These are phyloP conservation scores for Arabis alpina DNA, from an alignment of 345 rosid genomes.

Conservation along the genomic window DNA sequence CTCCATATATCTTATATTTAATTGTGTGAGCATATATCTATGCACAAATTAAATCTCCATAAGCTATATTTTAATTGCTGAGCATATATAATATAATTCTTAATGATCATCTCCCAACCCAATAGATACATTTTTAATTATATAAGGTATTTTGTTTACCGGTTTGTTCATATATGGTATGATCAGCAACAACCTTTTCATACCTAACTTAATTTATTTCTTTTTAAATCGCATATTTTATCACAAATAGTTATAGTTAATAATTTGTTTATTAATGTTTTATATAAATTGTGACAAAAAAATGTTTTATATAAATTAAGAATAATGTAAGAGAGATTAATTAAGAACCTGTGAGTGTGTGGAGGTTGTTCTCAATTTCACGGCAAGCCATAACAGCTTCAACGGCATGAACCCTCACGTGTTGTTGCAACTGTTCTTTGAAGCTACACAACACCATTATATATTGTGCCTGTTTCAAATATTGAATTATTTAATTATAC, in stretches of 20 bases:
- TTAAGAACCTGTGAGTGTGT: conserved; percentile 79
- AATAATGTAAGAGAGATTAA: conserved; percentile 11
- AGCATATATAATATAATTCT: conserved; percentile 28
- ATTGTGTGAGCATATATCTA: too few relatives aligned
- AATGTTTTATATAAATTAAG: not conserved
- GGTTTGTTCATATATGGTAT: conserved; percentile 20
- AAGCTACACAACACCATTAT: conserved; percentile 88
- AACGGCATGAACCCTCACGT: conserved; percentile 96
- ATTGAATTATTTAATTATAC: not conserved
- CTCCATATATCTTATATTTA: too few relatives aligned
- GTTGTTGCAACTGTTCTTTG: conserved; percentile 98
- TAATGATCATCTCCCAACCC: conserved; percentile 19
- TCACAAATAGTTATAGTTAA: not conserved
- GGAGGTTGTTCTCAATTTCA: conserved; percentile 86
- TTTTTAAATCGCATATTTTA: not conserved
- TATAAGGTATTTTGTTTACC: not conserved
- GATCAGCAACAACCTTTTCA: conserved; percentile 28
- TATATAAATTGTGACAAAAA: not conserved
- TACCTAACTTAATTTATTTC: conserved; percentile 23
- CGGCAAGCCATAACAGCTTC: conserved; percentile 99
- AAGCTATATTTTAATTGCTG: not conserved
- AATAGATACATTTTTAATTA: not conserved
- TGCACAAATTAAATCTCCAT: too few relatives aligned
- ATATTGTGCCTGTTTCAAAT: conserved; percentile 71
- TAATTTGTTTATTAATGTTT: not conserved